Percentiles rank a stretch among this genome's conserved stretches.
These are phyloP conservation scores for Fagopyrum homotropicum DNA, from an alignment of 148 eudicot species.

Conservation along the genomic window DNA sequence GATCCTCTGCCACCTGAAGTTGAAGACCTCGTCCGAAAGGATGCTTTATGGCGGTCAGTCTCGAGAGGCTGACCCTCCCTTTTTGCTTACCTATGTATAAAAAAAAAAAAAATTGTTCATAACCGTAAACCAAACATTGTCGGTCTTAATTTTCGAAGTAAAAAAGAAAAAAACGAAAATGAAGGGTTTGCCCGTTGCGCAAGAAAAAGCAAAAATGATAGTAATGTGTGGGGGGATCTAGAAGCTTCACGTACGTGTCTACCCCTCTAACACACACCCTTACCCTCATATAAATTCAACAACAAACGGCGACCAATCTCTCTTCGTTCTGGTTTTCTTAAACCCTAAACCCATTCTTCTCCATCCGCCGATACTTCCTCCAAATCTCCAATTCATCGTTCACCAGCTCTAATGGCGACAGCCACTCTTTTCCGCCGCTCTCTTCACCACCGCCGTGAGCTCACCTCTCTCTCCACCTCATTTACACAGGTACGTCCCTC, in stretches of 20 bases:
- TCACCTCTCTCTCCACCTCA: conserved; percentile 30
- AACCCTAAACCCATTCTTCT: conserved; percentile 38
- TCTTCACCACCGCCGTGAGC: conserved; percentile 43
- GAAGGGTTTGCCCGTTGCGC: neutral
- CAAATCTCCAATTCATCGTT: neutral
- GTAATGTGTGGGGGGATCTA: neutral
- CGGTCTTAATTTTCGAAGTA: too few species aligned
- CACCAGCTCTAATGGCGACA: conserved; percentile 28
- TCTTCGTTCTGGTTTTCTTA: conserved; percentile 6
- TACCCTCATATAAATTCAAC: neutral
- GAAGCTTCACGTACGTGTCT: conserved; percentile 12
- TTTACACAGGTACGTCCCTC: conserved; percentile 29
- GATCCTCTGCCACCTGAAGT: too few species aligned
- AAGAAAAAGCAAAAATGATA: too few species aligned
- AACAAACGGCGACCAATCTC: neutral
- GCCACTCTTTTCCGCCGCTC: conserved; percentile 35
- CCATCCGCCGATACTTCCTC: neutral
- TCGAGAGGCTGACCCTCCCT: too few species aligned
- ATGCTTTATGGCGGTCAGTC: too few species aligned
- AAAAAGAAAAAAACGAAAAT: neutral
- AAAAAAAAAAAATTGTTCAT: too few species aligned
- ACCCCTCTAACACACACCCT: neutral
- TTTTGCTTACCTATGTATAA: too few species aligned
- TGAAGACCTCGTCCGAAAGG: too few species aligned
- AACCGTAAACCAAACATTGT: too few species aligned